Base-by-base conservation (phyloP, 805 yeast genomes). In the Candida krabiensis region DNA sequence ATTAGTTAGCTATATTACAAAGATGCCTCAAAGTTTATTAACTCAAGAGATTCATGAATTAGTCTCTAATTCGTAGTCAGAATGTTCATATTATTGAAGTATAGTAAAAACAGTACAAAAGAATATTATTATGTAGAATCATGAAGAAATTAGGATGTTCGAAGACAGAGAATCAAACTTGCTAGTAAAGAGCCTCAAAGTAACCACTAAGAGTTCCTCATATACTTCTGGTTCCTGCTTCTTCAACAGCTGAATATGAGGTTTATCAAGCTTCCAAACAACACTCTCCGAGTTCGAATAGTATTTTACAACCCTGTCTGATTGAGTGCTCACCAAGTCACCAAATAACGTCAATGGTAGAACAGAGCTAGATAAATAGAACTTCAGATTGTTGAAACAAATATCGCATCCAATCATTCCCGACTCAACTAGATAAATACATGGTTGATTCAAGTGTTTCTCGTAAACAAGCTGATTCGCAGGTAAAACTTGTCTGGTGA, bases 341-440 rank as follows among this genome's bases (percentile, higher is more conserved):
- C 95, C 93, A 59, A 83, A 83, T 1, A 86, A 76, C 0, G 91
- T 83, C 41, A 84, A 75, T 4, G 93, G 88, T 37, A 86, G 70
- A 23, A 84, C 78, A 13, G 55, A 47, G 41, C 62, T 49, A 16
- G 51, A 50, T n/a, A 58, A 50, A 11, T 38, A 33, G 22, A 59
- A 54, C 9, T 58, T 49, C 36, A 55, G 44, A 30, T 67, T 69
- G 65, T 58, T 64, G 58, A 58, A 79, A 37, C 38, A 53, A 41
- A 52, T 73, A 56, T 56, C 70, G 68, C 46, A 72, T 68, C 52
- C 82, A 65, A 54, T 70, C 70, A 77, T 11, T 73, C 81, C 44
- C 75, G 69, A 35, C 69, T 73, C 50, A 69, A 61, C 43, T 68
- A 70, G 77, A 43, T 79, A 79, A n/a, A 77, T 70, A 4, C 78